Percentiles rank a stretch among this genome's conserved stretches.
These are phyloP conservation scores for Calophaca sinica DNA, from an alignment of 306 rosid genomes.

Conservation along the genomic window DNA sequence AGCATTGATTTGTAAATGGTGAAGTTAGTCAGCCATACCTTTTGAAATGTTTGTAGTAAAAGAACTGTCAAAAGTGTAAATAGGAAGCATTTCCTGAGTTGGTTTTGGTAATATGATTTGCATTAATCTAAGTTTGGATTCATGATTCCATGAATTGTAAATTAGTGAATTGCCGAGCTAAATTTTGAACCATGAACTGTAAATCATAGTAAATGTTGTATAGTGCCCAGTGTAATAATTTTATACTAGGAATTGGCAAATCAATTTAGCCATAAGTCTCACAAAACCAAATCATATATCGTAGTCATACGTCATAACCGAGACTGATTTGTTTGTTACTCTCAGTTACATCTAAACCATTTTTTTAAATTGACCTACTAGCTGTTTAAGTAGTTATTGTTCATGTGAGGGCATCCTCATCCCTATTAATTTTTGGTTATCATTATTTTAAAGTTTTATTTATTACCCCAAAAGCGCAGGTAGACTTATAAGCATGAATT, in stretches of 20 bases:
- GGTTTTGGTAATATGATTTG: too few species aligned
- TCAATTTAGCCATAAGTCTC: not conserved
- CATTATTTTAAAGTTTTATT: not conserved
- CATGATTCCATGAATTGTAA: not conserved
- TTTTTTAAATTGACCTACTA: not conserved
- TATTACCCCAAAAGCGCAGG: not conserved
- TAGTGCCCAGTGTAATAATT: conserved; percentile 1
- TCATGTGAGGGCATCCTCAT: conserved; percentile 1
- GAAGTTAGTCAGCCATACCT: too few species aligned
- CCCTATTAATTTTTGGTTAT: not conserved
- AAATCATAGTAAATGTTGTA: conserved; percentile 12
- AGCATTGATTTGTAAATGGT: too few species aligned
- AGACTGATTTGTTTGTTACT: conserved; percentile 8
- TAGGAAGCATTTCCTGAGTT: too few species aligned
- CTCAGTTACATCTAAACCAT: not conserved
- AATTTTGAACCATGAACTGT: too few species aligned
- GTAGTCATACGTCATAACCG: not conserved
- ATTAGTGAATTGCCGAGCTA: conserved; percentile 9
- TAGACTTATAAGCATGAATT: not conserved
- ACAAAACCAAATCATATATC: not conserved
- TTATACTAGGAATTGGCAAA: not conserved
- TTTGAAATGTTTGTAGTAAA: too few species aligned
- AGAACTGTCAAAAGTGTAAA: too few species aligned
- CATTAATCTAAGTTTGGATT: too few species aligned
- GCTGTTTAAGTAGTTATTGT: conserved; percentile 19